Evolutionary conservation across 2,329 filamentous ascomycete species (phyloP).

Genomic region (Cercospora sp.): DNA sequence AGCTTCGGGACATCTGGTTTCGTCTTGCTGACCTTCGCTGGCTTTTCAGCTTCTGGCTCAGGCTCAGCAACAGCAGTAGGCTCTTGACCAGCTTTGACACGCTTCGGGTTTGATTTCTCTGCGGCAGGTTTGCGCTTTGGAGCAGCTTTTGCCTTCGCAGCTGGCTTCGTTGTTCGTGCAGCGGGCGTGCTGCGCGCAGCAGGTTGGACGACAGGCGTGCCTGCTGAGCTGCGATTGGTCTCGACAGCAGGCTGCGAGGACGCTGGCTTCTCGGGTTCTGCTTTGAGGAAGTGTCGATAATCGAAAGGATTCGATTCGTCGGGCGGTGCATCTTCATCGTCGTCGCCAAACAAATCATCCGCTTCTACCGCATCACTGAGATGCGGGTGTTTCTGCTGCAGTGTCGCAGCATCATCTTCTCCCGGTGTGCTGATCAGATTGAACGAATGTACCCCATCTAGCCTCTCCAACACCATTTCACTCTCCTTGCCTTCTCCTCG

Average conservation of each 20-base stretch:
- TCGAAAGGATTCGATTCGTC: slow-evolving; percentile 52
- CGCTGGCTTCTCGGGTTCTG: slow-evolving; percentile 32
- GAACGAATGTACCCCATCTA: slow-evolving; percentile 83
- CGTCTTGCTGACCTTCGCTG: slow-evolving; percentile 12
- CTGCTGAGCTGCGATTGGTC: slow-evolving; percentile 27
- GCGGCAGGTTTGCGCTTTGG: slow-evolving; percentile 29
- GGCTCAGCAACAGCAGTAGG: slow-evolving; percentile 15
- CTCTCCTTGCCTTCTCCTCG: slow-evolving; percentile 30
- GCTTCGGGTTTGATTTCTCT: slow-evolving; percentile 30
- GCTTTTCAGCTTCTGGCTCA: slow-evolving; percentile 2
- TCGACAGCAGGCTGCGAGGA: slow-evolving; percentile 15
- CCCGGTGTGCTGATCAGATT: slow-evolving; percentile 72
- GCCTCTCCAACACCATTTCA: slow-evolving; percentile 61
- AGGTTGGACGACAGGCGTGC: slow-evolving; percentile 26
- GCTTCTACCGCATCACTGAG: slow-evolving; percentile 23
- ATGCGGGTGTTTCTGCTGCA: slow-evolving; percentile 68
- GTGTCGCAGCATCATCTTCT: slow-evolving; percentile 61
- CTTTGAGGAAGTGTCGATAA: slow-evolving; percentile 49
- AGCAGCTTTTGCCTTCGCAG: slow-evolving; percentile 16
- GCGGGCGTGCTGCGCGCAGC: slow-evolving; percentile 25
- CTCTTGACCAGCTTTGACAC: slow-evolving; percentile 33
- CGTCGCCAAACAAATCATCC: slow-evolving; percentile 36
- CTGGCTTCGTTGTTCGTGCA: slow-evolving; percentile 18
- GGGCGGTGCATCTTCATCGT: slow-evolving; percentile 40
- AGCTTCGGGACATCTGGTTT: slow-evolving; percentile 29